Evolutionary conservation across 176 grass and related monocot species (phyloP).

Genomic region (Miscanthus lutarioriparius): DNA sequence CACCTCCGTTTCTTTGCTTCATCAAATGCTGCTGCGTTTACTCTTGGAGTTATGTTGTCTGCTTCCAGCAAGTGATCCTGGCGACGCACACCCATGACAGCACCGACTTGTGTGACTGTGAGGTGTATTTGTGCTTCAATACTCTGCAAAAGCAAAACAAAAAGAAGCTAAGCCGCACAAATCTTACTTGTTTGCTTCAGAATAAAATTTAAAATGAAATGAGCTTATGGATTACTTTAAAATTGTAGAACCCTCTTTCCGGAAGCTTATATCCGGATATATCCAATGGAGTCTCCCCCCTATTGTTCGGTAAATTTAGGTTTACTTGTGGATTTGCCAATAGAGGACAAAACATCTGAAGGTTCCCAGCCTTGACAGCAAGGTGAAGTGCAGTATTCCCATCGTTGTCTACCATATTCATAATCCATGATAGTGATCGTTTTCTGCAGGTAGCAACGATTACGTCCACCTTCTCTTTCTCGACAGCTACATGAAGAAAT

Average conservation of each 20-base stretch:
- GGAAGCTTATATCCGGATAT: not conserved
- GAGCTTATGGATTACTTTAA: too few species aligned
- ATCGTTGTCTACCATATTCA: not conserved
- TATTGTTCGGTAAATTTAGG: not conserved
- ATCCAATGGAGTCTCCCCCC: not conserved
- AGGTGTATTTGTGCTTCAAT: too few species aligned
- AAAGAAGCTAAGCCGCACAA: too few species aligned
- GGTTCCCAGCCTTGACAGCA: not conserved
- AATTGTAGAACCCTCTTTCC: too few species aligned
- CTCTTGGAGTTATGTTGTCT: too few species aligned
- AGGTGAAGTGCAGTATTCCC: not conserved
- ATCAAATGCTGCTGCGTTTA: not conserved
- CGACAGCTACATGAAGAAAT: not conserved
- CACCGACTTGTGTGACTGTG: too few species aligned
- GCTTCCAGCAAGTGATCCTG: too few species aligned
- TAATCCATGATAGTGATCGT: not conserved
- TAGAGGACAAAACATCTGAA: not conserved
- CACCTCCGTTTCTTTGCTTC: not conserved
- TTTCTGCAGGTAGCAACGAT: not conserved
- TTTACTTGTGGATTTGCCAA: not conserved
- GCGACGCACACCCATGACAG: too few species aligned
- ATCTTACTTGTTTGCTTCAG: too few species aligned
- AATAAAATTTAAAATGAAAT: too few species aligned
- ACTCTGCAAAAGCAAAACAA: too few species aligned
- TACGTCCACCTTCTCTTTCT: not conserved